A percentile compares a stretch with the other conserved stretches of the same genome.
Evolutionary conservation across 2,329 filamentous ascomycete genomes (phyloP).

Genomic region (Penicillium olsonii): DNA sequence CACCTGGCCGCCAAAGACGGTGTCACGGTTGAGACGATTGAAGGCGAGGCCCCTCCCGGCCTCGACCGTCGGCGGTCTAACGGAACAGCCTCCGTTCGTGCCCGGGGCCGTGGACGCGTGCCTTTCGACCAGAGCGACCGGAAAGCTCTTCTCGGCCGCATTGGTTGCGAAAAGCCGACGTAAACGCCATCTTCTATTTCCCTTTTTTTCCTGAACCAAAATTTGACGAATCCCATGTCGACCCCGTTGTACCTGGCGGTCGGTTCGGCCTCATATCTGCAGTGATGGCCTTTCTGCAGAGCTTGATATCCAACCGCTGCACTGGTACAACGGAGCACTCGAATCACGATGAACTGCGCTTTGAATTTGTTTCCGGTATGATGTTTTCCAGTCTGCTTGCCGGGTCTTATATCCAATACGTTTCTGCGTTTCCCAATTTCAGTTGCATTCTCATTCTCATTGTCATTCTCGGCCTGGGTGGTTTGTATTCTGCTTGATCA

Average conservation of each 20-base stretch:
- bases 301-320: too few species aligned
- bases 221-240: slow-evolving; percentile 19
- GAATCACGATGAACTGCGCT: slow-evolving; percentile 23
- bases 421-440: slow-evolving; percentile 13
- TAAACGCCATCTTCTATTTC: slow-evolving; percentile 13
- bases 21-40: slow-evolving; percentile 21
- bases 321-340: slow-evolving; percentile 18
- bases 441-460: slow-evolving; percentile 10
- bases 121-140: slow-evolving; percentile 44
- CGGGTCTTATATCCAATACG: slow-evolving; percentile 22
- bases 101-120: slow-evolving; percentile 40
- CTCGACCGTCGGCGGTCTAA: slow-evolving; percentile 38
- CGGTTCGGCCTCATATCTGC: slow-evolving; percentile 7
- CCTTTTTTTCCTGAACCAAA: slow-evolving; percentile 6
- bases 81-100: slow-evolving; percentile 35
- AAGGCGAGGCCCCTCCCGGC: slow-evolving; percentile 29
- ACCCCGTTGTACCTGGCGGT: slow-evolving; percentile 18
- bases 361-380: slow-evolving; percentile 16
- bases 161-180: slow-evolving; percentile 75
- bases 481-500: slow-evolving; percentile 13
- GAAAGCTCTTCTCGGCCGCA: slow-evolving; percentile 78
- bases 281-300: not conserved
- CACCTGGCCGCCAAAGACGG: slow-evolving; percentile 25
- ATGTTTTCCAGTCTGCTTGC: slow-evolving; percentile 9
- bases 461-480: not conserved